Conservation (phyloP, 2,329 filamentous ascomycete species). For the Bipolaris zeicola region DNA sequence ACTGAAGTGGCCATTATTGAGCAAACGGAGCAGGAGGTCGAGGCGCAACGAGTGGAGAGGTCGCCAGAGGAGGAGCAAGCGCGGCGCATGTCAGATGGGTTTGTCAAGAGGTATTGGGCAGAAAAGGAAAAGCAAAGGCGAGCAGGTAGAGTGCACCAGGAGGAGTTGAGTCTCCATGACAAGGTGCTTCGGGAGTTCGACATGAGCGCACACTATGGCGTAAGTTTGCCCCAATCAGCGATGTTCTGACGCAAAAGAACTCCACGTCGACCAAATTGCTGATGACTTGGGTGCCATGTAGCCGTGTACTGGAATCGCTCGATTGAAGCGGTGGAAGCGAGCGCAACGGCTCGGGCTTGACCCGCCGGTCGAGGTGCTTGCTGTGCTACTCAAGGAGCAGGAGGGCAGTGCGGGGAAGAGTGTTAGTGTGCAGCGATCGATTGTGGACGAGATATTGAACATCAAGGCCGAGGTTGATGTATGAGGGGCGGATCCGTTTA, state of each 20-base stretch:
- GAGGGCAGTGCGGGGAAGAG: conserved; percentile 54
- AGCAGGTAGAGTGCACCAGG: conserved; percentile 77
- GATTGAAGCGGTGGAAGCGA: conserved; percentile 84
- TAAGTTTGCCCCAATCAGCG: conserved; percentile 56
- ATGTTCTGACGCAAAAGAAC: conserved; percentile 29
- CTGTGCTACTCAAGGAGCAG: conserved; percentile 77
- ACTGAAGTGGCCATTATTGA: conserved; percentile 49
- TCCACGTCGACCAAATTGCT: conserved; percentile 8
- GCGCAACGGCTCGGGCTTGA: conserved; percentile 82
- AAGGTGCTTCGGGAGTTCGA: conserved; percentile 93
- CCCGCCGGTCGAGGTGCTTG: conserved; percentile 88
- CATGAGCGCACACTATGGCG: conserved; percentile 87
- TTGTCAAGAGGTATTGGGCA: conserved; percentile 80
- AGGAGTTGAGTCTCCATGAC: conserved; percentile 72
- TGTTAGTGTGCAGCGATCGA: conserved; percentile 65
- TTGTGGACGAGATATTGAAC: conserved; percentile 72
- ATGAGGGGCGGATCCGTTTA: conserved; percentile 5
- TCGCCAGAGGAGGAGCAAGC: conserved; percentile 61
- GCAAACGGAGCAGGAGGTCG: conserved; percentile 45
- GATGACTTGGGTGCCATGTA: conserved; percentile 47
- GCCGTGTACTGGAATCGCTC: conserved; percentile 86
- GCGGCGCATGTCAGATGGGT: conserved; percentile 66
- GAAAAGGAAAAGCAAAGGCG: conserved; percentile 70
- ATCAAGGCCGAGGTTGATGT: conserved; percentile 51
- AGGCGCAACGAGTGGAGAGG: conserved; percentile 29